These are phyloP conservation scores for Xylaria cubensis DNA, from an alignment of 495 filamentous ascomycete genomes.

Conservation along the genomic window DNA sequence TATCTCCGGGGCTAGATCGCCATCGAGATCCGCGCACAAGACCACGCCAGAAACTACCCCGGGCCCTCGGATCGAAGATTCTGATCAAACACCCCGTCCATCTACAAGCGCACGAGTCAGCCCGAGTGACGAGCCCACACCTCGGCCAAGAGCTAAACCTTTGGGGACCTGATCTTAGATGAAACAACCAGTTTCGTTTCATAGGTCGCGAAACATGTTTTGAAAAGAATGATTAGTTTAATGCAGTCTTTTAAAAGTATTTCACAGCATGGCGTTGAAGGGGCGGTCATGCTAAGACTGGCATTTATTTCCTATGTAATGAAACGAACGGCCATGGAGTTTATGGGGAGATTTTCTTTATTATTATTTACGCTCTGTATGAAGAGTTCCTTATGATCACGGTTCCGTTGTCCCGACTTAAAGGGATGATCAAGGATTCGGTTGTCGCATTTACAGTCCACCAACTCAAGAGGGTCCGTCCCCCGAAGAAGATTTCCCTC, in stretches of 20 bases:
- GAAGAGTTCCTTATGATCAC: background rate
- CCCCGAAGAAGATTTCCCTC: background rate
- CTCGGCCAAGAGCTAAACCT: conserved; percentile 29
- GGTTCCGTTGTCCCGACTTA: background rate
- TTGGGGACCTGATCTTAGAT: conserved; percentile 21
- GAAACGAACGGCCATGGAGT: conserved; percentile 36
- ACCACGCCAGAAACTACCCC: conserved; percentile 34
- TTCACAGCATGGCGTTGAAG: conserved; percentile 40
- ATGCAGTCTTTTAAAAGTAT: conserved; percentile 21
- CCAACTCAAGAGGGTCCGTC: background rate
- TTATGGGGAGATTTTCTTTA: conserved; percentile 19
- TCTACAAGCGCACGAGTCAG: conserved; percentile 18
- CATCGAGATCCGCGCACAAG: conserved; percentile 17
- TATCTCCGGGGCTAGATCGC: conserved; percentile 24
- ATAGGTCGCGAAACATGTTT: background rate
- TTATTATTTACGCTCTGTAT: background rate
- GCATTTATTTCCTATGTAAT: conserved; percentile 39
- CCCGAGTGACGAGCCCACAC: conserved; percentile 32
- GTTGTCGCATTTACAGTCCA: conserved; percentile 17
- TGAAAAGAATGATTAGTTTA: conserved; percentile 1
- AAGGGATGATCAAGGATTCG: background rate
- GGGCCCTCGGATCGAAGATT: conserved; percentile 15
- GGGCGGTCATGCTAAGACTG: conserved; percentile 32
- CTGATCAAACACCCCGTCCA: conserved; percentile 36
- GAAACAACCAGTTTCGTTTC: background rate